Evolutionary conservation across 345 rosid genomes (phyloP).

Genomic region (Eutrema yunnanense): DNA sequence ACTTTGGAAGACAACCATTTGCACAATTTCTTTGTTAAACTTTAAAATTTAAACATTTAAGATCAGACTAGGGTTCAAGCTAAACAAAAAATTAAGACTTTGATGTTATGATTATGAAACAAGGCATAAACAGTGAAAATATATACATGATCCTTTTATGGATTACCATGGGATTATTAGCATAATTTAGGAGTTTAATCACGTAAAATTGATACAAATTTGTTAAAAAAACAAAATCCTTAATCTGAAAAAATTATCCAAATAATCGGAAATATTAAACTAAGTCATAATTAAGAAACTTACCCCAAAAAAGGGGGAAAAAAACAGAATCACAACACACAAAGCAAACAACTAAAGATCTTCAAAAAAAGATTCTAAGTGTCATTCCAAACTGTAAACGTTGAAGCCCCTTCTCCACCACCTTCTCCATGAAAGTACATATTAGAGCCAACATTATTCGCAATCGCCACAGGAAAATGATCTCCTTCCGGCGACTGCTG

Average conservation of each 20-base stretch:
- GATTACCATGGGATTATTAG: too few species aligned
- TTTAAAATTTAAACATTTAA: too few species aligned
- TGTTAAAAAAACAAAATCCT: neutral
- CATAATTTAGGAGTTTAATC: too few species aligned
- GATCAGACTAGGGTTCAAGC: too few species aligned
- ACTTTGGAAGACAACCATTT: too few species aligned
- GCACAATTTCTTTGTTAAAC: too few species aligned
- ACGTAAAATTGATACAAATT: too few species aligned
- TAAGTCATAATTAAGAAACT: neutral
- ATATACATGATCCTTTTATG: too few species aligned
- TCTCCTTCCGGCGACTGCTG: constrained; percentile 13
- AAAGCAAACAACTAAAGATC: constrained; percentile 9
- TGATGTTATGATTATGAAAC: too few species aligned
- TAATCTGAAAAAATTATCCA: neutral
- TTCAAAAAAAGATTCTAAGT: constrained; percentile 7
- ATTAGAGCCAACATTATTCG: constrained; percentile 35
- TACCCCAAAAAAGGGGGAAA: neutral
- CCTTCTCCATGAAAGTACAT: constrained; percentile 30
- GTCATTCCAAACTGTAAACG: constrained; percentile 59
- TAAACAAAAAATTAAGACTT: too few species aligned
- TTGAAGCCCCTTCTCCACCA: constrained; percentile 44
- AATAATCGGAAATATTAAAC: neutral
- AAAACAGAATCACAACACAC: constrained; percentile 8
- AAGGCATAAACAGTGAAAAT: too few species aligned
- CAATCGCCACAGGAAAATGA: constrained; percentile 13